Base-by-base conservation (phyloP, 2,329 filamentous ascomycete genomes). In the Cryphonectria parasitica region DNA sequence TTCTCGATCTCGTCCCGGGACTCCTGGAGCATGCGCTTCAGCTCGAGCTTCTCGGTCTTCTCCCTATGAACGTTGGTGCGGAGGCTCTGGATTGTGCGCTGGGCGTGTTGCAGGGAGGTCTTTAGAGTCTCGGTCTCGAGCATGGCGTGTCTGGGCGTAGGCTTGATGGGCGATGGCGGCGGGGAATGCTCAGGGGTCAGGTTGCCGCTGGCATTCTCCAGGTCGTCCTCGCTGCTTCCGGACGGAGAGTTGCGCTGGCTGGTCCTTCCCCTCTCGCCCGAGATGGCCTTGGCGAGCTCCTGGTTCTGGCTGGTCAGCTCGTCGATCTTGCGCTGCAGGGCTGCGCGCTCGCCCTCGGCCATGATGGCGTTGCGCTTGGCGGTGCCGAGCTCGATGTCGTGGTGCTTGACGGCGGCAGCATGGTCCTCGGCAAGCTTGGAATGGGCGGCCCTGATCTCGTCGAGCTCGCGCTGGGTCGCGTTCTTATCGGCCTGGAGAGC, bases 41-140 rank as follows among this genome's bases (percentile, higher is more conserved):
- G 88, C 81, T 99, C 96, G 39, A 98, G 88, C 85, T 98, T 99
- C 81, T 99, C 96, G 0, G 95, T 98, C 89, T 98, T 99, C 81
- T 99, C 96, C 45, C 96, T 92, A 80, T 99, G 95, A 63, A 98
- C 92, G 77, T 95, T 97, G 79, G 92, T 94, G 81, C 97, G 94
- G 75, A 98, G 88, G 77, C 94, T 97, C 79, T 98, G 95, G 71
- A 99, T 98, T 82, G 97, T 98, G 70, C 95, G 90, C 80, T 98
- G 96, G 54, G 96, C 95, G 79, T 99, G 96, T 75, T 94, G 91
- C 39, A 98, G 87, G 36, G 95, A 98, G 68, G 95, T 97, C 83
- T 96, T 97, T 75, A 99, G 84, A 0, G 96, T 99, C 82, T 99
- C 96, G 0, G 94, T 92, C 81, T 99, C 96, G n/a, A 99, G 87